Conservation (phyloP, 345 rosid species). For the Eucalyptus dawsonii region DNA sequence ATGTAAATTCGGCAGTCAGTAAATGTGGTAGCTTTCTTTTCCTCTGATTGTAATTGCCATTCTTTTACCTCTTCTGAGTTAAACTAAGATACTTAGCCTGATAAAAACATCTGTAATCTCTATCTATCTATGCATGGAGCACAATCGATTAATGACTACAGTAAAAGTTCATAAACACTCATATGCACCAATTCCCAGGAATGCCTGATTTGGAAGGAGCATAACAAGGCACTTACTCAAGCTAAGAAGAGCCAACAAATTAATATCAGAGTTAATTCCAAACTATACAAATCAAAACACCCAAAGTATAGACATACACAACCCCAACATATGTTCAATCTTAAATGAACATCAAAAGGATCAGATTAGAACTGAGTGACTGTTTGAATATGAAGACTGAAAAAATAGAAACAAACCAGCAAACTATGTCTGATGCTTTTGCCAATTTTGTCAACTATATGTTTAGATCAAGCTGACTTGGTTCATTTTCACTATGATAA, state of each 20-base stretch:
- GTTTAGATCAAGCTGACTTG: neutral
- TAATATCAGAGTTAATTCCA: neutral
- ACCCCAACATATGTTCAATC: neutral
- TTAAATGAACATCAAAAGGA: neutral
- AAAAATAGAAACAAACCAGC: neutral
- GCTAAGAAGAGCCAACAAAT: neutral
- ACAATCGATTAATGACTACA: neutral
- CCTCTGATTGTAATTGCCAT: no score
- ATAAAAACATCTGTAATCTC: neutral
- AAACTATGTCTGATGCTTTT: neutral
- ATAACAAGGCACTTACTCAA: neutral
- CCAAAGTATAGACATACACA: neutral
- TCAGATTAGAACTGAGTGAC: neutral
- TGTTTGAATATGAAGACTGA: neutral
- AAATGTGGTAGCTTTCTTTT: no score
- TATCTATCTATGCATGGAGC: neutral
- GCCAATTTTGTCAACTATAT: neutral
- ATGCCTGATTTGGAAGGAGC: neutral
- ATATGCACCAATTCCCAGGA: neutral
- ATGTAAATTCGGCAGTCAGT: no score
- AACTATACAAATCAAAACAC: neutral
- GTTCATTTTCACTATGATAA: neutral
- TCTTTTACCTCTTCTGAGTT: neutral
- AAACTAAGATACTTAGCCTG: neutral
- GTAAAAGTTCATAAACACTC: neutral